Base-by-base conservation (phyloP, 495 filamentous ascomycete species). In the Penicillium fimorum region DNA sequence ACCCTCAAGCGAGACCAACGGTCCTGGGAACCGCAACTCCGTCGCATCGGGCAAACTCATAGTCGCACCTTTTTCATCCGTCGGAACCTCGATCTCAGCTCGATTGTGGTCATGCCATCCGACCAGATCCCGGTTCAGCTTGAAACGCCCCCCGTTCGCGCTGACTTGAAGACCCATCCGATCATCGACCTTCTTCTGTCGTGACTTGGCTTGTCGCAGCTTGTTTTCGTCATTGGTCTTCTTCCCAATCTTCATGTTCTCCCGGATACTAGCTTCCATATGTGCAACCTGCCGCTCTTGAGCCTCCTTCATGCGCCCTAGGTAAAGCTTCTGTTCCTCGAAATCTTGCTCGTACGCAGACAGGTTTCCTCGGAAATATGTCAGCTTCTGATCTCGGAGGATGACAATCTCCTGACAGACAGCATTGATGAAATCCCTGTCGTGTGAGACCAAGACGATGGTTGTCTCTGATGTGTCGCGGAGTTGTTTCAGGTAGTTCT, bases 131-230 rank as follows among this genome's bases (percentile, higher is more conserved):
- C 89, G 74, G 64, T 88, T 91, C 9, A 93, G 76, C 69, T 92
- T 92, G 76, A 93, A 92, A 20, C 86, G 73, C 11, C 79, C 79
- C 9, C 90, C 90, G 27, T 75, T 84, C n/a, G 84, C 82, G 61
- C 70, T 83, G 38, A 87, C 85, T 55, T 92, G 77, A 57, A 92
- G 69, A 4, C 89, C 90, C 84, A 83, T 85, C 38, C 89, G 77
- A 49, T 93, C 84, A 53, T 92, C 89, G 10, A 95, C 77, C 62
- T 88, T 90, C 71, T 91, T 92, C 65, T 90, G 88, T 8, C 89
- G 78, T 2, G 83, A 86, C 50, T 88, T 89, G 18, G 89, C 90
- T 72, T 89, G 85, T 22, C 87, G 83, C 20, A 93, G 75, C 64
- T 89, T 90, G 62, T 90, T 92, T 49, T 90, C 85, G 60, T 93